Conservation (phyloP, 805 yeast genomes). For the Priceomyces medius region DNA sequence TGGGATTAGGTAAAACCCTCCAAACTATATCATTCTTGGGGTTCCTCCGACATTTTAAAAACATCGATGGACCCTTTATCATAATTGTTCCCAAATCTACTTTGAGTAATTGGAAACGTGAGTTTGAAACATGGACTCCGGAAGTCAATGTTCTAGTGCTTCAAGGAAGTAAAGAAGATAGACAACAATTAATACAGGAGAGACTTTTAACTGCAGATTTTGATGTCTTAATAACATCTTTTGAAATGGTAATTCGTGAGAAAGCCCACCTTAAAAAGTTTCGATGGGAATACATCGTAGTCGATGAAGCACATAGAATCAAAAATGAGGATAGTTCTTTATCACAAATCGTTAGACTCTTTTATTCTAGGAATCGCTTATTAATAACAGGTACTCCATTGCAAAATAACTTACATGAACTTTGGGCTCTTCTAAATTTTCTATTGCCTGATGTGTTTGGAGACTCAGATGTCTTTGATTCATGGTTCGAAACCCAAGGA, state of each 20-base stretch:
- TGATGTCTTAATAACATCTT: slow-evolving; percentile 88
- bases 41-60: slow-evolving; percentile 72
- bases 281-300: slow-evolving; percentile 89
- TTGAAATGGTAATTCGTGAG: slow-evolving; percentile 90
- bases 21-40: slow-evolving; percentile 94
- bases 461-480: slow-evolving; percentile 84
- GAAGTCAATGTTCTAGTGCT: slow-evolving; percentile 82
- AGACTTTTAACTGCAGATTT: slow-evolving; percentile 69
- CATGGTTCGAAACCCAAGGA: slow-evolving; percentile 73
- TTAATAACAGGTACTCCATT: slow-evolving; percentile 95
- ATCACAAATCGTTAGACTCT: slow-evolving; percentile 87
- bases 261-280: slow-evolving; percentile 75
- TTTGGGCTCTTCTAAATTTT: slow-evolving; percentile 93
- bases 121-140: slow-evolving; percentile 94
- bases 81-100: slow-evolving; percentile 95
- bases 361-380: slow-evolving; percentile 80
- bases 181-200: slow-evolving; percentile 59
- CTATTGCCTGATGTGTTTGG: slow-evolving; percentile 93
- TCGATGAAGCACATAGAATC: slow-evolving; percentile 96
- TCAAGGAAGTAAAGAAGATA: slow-evolving; percentile 86
- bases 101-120: slow-evolving; percentile 93
- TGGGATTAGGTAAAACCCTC: slow-evolving; percentile 96
- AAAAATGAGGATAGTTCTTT: slow-evolving; percentile 91
- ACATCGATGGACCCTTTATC: slow-evolving; percentile 85
- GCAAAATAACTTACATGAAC: slow-evolving; percentile 91